phyloP scores from a whole-genome alignment of 208 protist genomes.

The Trypanosoma scelopori region DNA sequence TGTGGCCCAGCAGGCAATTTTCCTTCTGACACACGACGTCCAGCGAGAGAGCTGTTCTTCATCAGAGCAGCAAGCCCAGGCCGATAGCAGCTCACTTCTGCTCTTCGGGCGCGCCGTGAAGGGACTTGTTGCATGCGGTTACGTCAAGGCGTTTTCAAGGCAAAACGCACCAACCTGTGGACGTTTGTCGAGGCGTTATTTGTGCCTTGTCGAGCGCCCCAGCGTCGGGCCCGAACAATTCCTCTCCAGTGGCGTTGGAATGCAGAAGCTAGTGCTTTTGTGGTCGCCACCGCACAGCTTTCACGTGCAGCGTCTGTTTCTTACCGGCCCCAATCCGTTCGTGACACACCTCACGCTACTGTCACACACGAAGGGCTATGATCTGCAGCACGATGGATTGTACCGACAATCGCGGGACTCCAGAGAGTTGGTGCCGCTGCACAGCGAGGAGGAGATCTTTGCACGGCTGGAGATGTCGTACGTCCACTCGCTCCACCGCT shows the following conservation, averaged over 20 bases:
- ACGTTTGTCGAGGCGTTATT: not conserved
- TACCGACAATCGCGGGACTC: slow-evolving; percentile 23
- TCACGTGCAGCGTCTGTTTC: slow-evolving; percentile 44
- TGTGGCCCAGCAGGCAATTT: slow-evolving; percentile 26
- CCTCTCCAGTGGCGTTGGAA: not conserved
- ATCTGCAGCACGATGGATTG: slow-evolving; percentile 54
- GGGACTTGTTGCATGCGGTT: slow-evolving; percentile 38
- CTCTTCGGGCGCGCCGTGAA: slow-evolving; percentile 46
- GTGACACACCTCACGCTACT: slow-evolving; percentile 48
- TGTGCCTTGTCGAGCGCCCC: slow-evolving; percentile 6
- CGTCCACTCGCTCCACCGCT: slow-evolving; percentile 55
- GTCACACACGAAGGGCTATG: slow-evolving; percentile 45
- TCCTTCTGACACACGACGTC: slow-evolving; percentile 30
- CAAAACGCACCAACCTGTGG: not conserved
- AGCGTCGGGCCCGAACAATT: slow-evolving; percentile 2
- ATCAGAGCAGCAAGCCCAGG: not conserved
- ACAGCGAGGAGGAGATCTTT: slow-evolving; percentile 54
- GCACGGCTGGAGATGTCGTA: slow-evolving; percentile 44
- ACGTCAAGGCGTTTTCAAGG: slow-evolving; percentile 30
- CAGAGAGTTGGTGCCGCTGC: slow-evolving; percentile 27
- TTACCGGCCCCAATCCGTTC: slow-evolving; percentile 65
- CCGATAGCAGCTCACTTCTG: slow-evolving; percentile 5
- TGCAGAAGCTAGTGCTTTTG: slow-evolving; percentile 30
- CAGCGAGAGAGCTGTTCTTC: not conserved
- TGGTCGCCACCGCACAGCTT: slow-evolving; percentile 38